These are phyloP conservation scores for Coleophoma crateriformis DNA, from an alignment of 2,329 filamentous ascomycete genomes.

Conservation along the genomic window DNA sequence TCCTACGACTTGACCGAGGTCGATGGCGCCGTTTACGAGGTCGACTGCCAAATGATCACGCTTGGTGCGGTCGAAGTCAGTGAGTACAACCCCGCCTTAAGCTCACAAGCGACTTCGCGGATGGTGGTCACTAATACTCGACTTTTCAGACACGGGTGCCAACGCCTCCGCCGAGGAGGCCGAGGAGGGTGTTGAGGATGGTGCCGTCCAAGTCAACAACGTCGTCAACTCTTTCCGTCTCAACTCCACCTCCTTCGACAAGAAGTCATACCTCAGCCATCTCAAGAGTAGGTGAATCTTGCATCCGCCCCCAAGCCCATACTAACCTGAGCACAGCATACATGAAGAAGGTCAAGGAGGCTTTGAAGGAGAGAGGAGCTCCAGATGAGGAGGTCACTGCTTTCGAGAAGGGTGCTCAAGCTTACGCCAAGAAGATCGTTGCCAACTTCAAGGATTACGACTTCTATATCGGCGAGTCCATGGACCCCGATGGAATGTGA, in stretches of 20 bases:
- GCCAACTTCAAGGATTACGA: constrained; percentile 94
- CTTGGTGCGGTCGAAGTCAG: constrained; percentile 69
- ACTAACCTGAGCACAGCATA: constrained; percentile 52
- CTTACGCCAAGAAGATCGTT: constrained; percentile 73
- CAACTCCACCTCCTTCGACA: constrained; percentile 72
- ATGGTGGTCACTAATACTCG: constrained; percentile 9
- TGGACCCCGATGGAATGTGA: constrained; percentile 92
- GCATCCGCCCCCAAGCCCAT: constrained; percentile 1
- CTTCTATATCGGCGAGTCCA: constrained; percentile 86
- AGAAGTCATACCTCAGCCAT: constrained; percentile 78
- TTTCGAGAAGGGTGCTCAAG: constrained; percentile 73
- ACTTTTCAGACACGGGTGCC: constrained; percentile 70
- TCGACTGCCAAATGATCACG: constrained; percentile 85
- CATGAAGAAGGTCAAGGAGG: constrained; percentile 82
- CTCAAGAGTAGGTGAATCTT: constrained; percentile 67
- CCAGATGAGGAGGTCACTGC: constrained; percentile 62
- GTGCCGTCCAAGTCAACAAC: constrained; percentile 76
- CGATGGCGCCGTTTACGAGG: constrained; percentile 79
- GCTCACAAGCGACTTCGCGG: not conserved
- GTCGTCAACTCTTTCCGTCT: constrained; percentile 90
- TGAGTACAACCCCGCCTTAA: constrained; percentile 29
- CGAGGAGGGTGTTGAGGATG: constrained; percentile 70
- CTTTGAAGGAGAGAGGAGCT: constrained; percentile 58
- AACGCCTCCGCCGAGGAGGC: constrained; percentile 94
- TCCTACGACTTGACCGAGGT: constrained; percentile 79